Base-by-base conservation (phyloP, 2,329 filamentous ascomycete genomes). In the Fusarium xyrophilum region DNA sequence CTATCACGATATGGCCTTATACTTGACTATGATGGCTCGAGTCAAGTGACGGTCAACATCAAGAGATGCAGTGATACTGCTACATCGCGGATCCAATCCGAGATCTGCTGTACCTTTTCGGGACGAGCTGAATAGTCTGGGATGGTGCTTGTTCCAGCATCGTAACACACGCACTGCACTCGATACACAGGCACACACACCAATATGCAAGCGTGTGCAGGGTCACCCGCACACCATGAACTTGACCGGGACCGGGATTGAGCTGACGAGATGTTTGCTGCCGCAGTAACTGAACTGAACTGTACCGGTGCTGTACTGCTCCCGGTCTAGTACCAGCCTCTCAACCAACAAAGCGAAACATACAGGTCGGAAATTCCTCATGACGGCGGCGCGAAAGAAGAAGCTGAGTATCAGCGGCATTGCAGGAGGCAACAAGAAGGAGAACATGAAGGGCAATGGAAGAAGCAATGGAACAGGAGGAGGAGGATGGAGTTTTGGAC, bases 341-440 rank as follows among this genome's bases (percentile, higher is more conserved):
- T 51, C 19, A 21, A 21, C 39, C 28, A 48, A 35, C 17, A 35
- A 19, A 56, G n/a, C 60, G 47, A 56, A 19, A 15, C 47, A 23
- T 40, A 57, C 28, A 30, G 11, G 13, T 30, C 55, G 6, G 40
- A 33, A 10, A 14, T 58, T 40, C 23, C 56, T 48, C 51, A 67
- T 67, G 67, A 51, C 67, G 32, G 48, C 66, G 35, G 52, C 47
- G 32, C 60, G 48, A 35, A 69, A 57, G 54, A 69, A 67, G 58
- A 69, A 67, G 46, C 44, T 70, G 63, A 70, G 67, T 23, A 65
- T 65, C 52, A 68, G 65, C 56, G 61, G 60, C 44, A 68, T 57
- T 32, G 48, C 55, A 19, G 42, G 56, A 43, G 56, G 47, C 15
- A 64, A 33, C 27, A 70, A 67, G 54, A 67, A 55, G 27, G 66